Evolutionary conservation across 1,139 yeast species (phyloP), one percentile per base, ranked within the genome.

Genomic region (Taphrina betulina): DNA sequence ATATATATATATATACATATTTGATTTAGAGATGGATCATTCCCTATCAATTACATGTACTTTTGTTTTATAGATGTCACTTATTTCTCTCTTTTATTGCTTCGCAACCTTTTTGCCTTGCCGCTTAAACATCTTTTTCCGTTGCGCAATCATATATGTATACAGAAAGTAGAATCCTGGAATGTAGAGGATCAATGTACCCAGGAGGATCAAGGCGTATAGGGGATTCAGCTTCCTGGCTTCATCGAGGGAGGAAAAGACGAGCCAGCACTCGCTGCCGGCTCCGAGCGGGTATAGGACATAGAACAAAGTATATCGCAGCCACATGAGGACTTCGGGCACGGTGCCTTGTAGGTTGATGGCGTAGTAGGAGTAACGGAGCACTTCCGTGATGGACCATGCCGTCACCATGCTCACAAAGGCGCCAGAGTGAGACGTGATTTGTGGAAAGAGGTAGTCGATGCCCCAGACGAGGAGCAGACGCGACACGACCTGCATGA

Each of bases 251-350:
- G 95, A 82, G 60, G 81, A 72, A 69, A 80, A 82, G 60, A 88
- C 77, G 72, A 89, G 80, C 53, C 75, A 66, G 62, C 87, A 76
- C 68, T 92, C 99, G 60, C 94, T 82, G 3, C 85, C 80, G 16
- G 92, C 96, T 3, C 98, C 98, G 33, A 86, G 71, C 22, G 98
- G 98, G 67, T 92, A 92, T 64, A 92, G 75, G 1, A 88, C 79
- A 64, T 79, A 79, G 70, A 92, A 92, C 26, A 90, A 75, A 28
- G 58, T 62, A 51, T 62, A 62, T 19, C 99, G 79, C 63, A 88
- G 72, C 78, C 84, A 80, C 24, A 82, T 78, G 62, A 92, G 75
- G 68, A 77, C 68, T 48, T 70, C 68, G 7, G 94, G 88, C 16
- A 89, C 85, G 1, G 79, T 80, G 3, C 76, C 74, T 23, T 65